A percentile compares a stretch with the other conserved stretches of the same genome.
These are phyloP conservation scores for Suillus lakei DNA, from an alignment of 768 basidiomycete genomes.

Conservation along the genomic window DNA sequence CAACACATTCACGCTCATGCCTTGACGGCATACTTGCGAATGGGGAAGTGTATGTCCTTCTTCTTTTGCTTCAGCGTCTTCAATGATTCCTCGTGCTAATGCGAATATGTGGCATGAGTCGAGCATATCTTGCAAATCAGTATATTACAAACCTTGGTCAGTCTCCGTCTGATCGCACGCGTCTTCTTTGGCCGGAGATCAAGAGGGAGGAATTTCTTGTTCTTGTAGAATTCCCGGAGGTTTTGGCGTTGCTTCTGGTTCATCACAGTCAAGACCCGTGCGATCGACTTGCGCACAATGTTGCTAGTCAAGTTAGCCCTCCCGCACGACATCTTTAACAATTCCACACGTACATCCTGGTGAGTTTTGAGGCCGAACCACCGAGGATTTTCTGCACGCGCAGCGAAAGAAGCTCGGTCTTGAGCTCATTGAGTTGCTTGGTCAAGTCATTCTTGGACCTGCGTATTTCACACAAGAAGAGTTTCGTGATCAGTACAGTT, in stretches of 20 bases:
- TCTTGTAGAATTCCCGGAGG: constrained; percentile 97
- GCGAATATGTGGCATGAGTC: constrained; percentile 14
- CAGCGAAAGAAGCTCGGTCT: constrained; percentile 90
- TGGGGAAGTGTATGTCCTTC: constrained; percentile 93
- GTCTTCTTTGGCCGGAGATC: constrained; percentile 99
- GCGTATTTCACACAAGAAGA: constrained; percentile 16
- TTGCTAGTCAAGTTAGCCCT: constrained; percentile 53
- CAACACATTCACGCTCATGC: constrained; percentile 54
- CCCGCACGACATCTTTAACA: background rate
- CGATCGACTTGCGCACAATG: constrained; percentile 97
- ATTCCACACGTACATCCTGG: constrained; percentile 81
- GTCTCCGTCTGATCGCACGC: constrained; percentile 93
- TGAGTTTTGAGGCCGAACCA: constrained; percentile 93
- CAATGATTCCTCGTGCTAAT: constrained; percentile 77
- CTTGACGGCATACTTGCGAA: constrained; percentile 95
- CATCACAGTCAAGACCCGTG: constrained; percentile 96
- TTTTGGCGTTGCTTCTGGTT: constrained; percentile 98
- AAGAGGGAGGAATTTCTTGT: constrained; percentile 94
- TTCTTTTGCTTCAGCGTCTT: constrained; percentile 94
- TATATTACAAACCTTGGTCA: constrained; percentile 73
- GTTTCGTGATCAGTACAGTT: constrained; percentile 11
- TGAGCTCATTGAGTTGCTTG: constrained; percentile 93
- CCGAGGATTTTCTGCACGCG: constrained; percentile 99
- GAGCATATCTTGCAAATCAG: background rate
- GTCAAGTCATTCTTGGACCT: constrained; percentile 97